These are phyloP conservation scores for Citrus hindsii DNA, from an alignment of 345 rosid species.

Conservation along the genomic window DNA sequence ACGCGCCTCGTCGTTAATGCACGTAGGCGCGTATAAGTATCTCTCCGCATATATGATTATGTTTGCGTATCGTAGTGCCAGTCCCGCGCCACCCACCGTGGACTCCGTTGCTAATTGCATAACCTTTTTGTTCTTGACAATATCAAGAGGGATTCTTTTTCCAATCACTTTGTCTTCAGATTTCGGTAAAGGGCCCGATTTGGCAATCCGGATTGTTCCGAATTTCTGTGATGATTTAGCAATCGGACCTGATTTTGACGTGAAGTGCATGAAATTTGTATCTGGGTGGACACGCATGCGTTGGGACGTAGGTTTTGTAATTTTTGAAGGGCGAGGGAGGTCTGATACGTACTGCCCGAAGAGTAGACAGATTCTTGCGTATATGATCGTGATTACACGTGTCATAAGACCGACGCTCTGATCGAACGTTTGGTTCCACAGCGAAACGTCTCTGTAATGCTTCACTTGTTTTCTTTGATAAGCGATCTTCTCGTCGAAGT, in stretches of 20 bases:
- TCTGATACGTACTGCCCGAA: slow-evolving; percentile 26
- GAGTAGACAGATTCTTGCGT: slow-evolving; percentile 31
- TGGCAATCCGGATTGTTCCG: neutral
- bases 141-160: neutral
- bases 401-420: slow-evolving; percentile 32
- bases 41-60: slow-evolving; percentile 32
- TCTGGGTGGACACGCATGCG: slow-evolving; percentile 28
- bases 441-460: slow-evolving; percentile 32
- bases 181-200: slow-evolving; percentile 2
- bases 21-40: slow-evolving; percentile 23
- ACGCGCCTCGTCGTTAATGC: slow-evolving; percentile 32
- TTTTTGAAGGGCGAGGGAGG: slow-evolving; percentile 15
- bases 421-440: slow-evolving; percentile 45
- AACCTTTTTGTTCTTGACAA: neutral
- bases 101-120: slow-evolving; percentile 19
- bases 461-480: slow-evolving; percentile 29
- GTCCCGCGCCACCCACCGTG: slow-evolving; percentile 51
- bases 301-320: neutral
- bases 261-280: neutral
- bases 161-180: neutral
- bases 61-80: slow-evolving; percentile 42
- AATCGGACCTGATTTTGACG: slow-evolving; percentile 29
- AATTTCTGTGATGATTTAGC: neutral
- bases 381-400: slow-evolving; percentile 21
- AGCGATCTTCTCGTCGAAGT: slow-evolving; percentile 31